Evolutionary conservation across 768 basidiomycete species (phyloP).

Genomic region (Krasilnikovozyma curviuscula): DNA sequence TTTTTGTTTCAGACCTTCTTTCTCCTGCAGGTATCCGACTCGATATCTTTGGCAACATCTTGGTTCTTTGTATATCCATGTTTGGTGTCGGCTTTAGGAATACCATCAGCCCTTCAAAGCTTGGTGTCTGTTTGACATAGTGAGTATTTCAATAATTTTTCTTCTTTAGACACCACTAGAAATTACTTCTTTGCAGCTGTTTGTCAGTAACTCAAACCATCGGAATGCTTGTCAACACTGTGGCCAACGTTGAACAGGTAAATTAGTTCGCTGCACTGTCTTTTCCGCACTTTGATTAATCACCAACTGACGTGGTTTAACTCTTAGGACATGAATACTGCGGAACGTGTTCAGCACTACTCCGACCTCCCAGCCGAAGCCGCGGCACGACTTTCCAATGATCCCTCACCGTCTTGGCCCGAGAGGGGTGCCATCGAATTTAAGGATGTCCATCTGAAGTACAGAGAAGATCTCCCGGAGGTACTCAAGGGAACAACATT

Average conservation of each 20-base stretch:
- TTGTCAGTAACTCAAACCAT: constrained; percentile 4
- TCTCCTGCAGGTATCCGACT: no score
- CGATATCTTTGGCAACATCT: no score
- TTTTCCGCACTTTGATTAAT: no score
- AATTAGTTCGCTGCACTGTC: no score
- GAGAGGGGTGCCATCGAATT: constrained; percentile 51
- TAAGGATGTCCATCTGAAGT: constrained; percentile 54
- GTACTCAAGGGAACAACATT: constrained; percentile 63
- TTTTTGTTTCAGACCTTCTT: no score
- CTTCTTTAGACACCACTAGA: not conserved
- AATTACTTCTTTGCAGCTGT: not conserved
- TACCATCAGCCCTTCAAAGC: constrained; percentile 57
- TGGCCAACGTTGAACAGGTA: no score
- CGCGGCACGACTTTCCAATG: constrained; percentile 46
- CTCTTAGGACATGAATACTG: constrained; percentile 74
- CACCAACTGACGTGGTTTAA: constrained; percentile 37
- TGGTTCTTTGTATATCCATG: constrained; percentile 43
- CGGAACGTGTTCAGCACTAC: constrained; percentile 55
- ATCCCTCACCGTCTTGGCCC: constrained; percentile 54
- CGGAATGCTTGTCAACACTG: constrained; percentile 1
- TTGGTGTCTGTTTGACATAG: no score
- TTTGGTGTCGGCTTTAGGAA: constrained; percentile 56
- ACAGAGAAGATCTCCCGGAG: constrained; percentile 64
- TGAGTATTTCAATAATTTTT: no score
- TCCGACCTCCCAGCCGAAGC: constrained; percentile 40